Conservation (phyloP, 345 rosid species). For the Cardiospermum halicacabum region DNA sequence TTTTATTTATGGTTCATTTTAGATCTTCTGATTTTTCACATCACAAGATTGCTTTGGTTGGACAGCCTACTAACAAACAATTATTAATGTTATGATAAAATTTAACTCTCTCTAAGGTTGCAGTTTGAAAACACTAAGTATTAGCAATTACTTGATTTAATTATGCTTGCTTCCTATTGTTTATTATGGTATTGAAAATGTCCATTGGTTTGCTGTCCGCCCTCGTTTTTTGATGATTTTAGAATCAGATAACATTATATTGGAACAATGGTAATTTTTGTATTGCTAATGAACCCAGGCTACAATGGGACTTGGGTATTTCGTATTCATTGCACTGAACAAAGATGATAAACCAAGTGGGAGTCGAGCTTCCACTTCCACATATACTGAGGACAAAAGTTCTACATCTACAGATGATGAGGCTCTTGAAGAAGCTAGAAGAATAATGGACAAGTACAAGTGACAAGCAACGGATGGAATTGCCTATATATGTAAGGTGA, state of each 20-base stretch:
- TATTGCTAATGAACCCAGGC: constrained; percentile 45
- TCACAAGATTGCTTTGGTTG: too few species aligned
- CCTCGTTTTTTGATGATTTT: too few species aligned
- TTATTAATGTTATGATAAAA: too few species aligned
- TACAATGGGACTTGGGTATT: constrained; percentile 88
- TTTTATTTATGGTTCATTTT: neutral
- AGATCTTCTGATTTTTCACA: too few species aligned
- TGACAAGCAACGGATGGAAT: constrained; percentile 13
- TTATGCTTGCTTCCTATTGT: too few species aligned
- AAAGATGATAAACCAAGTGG: constrained; percentile 60
- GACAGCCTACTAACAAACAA: too few species aligned
- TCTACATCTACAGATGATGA: constrained; percentile 39
- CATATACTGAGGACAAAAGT: constrained; percentile 43
- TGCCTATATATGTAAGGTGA: neutral
- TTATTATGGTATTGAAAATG: too few species aligned
- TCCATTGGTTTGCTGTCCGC: too few species aligned
- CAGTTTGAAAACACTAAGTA: too few species aligned
- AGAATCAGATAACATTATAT: neutral
- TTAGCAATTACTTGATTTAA: too few species aligned
- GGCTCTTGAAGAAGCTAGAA: constrained; percentile 71
- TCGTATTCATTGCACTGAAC: constrained; percentile 76
- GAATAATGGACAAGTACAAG: constrained; percentile 95
- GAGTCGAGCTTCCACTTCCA: constrained; percentile 29
- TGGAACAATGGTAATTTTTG: neutral
- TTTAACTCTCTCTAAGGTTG: too few species aligned